Evolutionary conservation across 495 filamentous ascomycete genomes (phyloP).

Genomic region (Monascus purpureus): DNA sequence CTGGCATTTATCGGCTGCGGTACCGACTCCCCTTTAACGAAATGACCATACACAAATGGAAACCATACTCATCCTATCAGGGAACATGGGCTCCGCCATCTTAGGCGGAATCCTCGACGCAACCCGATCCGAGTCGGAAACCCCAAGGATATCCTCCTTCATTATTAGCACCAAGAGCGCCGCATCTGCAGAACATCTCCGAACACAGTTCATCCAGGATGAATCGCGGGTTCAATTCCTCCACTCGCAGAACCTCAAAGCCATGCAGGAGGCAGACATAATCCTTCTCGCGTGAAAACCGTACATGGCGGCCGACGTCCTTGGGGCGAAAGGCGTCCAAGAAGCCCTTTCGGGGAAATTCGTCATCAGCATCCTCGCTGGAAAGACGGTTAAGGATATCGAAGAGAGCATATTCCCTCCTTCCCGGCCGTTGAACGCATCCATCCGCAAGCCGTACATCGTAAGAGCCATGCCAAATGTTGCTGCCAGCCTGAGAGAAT

Average conservation of each 20-base stretch:
- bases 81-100: conserved; percentile 28
- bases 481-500: conserved; percentile 18
- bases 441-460: conserved; percentile 7
- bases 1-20: conserved; percentile 20
- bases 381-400: conserved; percentile 56
- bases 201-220: conserved; percentile 1
- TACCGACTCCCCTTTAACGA: conserved; percentile 5
- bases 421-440: background rate
- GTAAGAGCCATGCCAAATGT: conserved; percentile 24
- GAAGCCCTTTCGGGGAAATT: conserved; percentile 53
- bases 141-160: conserved; percentile 1
- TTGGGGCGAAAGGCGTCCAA: conserved; percentile 11
- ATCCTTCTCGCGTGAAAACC: conserved; percentile 24
- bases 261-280: conserved; percentile 17
- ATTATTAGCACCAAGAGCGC: conserved; percentile 18
- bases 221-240: conserved; percentile 1
- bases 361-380: conserved; percentile 72
- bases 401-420: conserved; percentile 40
- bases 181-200: conserved; percentile 9
- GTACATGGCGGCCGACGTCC: conserved; percentile 18
- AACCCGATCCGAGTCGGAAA: conserved; percentile 8
- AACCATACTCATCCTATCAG: conserved; percentile 7
- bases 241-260: conserved; percentile 8
- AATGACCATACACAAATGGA: no score
- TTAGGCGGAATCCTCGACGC: conserved; percentile 18